Percentiles rank a stretch among this genome's conserved stretches.
Evolutionary conservation across 1,139 yeast species (phyloP).

Genomic region (Taiozyma sp.): DNA sequence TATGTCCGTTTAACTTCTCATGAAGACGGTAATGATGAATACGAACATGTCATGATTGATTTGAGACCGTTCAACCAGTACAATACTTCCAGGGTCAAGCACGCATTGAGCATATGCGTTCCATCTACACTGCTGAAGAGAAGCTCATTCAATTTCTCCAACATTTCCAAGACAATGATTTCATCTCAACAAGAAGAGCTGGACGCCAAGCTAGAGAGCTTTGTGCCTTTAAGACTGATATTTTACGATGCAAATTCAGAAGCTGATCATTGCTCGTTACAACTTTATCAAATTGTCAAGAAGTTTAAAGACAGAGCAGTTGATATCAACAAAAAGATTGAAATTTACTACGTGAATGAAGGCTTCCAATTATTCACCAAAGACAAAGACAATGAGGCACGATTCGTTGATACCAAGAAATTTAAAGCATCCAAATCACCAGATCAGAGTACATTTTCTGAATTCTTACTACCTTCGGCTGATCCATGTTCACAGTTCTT

Average conservation of each 20-base stretch:
- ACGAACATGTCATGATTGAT: slow-evolving; percentile 41
- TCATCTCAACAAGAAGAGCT: slow-evolving; percentile 30
- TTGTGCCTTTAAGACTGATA: slow-evolving; percentile 31
- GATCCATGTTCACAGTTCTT: slow-evolving; percentile 19
- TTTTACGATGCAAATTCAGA: slow-evolving; percentile 41
- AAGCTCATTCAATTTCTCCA: slow-evolving; percentile 45
- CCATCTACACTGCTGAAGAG: slow-evolving; percentile 68
- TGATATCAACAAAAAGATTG: slow-evolving; percentile 24
- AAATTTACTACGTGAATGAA: slow-evolving; percentile 32
- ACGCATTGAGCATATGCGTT: slow-evolving; percentile 55
- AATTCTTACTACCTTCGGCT: slow-evolving; percentile 21
- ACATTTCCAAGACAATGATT: slow-evolving; percentile 52
- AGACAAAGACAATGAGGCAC: slow-evolving; percentile 1
- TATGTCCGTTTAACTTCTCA: slow-evolving; percentile 2
- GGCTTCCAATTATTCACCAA: slow-evolving; percentile 29
- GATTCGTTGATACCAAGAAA: slow-evolving; percentile 9
- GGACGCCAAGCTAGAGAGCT: slow-evolving; percentile 12
- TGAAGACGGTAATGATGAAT: not conserved
- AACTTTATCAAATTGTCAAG: slow-evolving; percentile 36
- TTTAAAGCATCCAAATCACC: slow-evolving; percentile 10
- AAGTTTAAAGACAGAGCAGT: slow-evolving; percentile 31
- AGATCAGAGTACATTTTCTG: slow-evolving; percentile 12
- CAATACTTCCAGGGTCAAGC: slow-evolving; percentile 38
- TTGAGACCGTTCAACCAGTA: slow-evolving; percentile 59
- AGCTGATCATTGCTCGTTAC: slow-evolving; percentile 29